Evolutionary conservation across 192 early-diverging fungal genomes (phyloP), one percentile per base, ranked within the genome.

Genomic region (Glomus cerebriforme): DNA sequence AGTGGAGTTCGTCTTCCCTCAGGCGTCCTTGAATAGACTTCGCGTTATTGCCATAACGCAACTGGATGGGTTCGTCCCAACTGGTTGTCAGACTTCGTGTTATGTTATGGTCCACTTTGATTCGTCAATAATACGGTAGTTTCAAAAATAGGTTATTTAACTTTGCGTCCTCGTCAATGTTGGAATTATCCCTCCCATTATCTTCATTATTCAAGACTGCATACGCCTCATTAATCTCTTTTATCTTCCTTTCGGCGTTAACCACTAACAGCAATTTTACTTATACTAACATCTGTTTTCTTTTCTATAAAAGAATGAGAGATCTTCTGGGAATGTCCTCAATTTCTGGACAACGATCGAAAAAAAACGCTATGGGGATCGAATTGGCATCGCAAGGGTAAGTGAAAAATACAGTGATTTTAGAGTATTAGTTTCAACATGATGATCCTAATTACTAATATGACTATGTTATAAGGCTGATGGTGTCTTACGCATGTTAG

Each of bases 11-110:
- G 78, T 43, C 68, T 73, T 79, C 79, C 69, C 60, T 73, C 45
- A 39, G 59, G 68, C 70, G 71, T 73, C n/a, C 71, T 71, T 79
- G 71, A 79, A 79, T 73, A 79, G 59, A 73, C 69, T 73, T 73
- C 27, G 29, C 35, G 26, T 73, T 79, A 79, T 79, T 79, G 77
- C 29, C 77, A 79, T 67, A 60, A 79, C 43, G 65, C 77, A 78
- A 78, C 65, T 59, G n/a, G 67, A 62, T 79, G 67, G 66, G 10
- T 79, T 32, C 49, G 67, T 69, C 43, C 77, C 37, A 60, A 37
- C 66, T 69, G 77, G 66, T 79, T 79, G 77, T 68, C 69, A 58
- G 67, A 60, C 69, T 70, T 54, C 45, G 45, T 78, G 32, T 59
- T 32, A 32, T 78, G 67, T 79, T 60, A 68, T 79, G 68, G 68